A percentile compares a stretch with the other conserved stretches of the same genome.
phyloP scores from a whole-genome alignment of 176 grass and related monocot species.

The Oryza glumipatula region DNA sequence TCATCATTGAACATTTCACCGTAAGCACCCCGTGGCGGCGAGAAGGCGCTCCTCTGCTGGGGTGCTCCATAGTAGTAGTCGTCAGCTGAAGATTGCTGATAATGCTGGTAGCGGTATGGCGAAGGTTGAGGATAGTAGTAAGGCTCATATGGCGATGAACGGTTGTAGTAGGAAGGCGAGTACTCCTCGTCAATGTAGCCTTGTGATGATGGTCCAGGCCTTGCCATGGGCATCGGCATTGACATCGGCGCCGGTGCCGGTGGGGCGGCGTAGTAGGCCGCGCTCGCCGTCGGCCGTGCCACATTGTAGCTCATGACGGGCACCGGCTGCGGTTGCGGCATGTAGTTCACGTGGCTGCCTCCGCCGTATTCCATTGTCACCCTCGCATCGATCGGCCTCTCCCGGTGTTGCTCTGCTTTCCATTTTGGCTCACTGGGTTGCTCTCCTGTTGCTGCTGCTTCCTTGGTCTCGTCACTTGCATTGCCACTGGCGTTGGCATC shows the following conservation, averaged over 20 bases:
- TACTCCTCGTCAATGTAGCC: constrained; percentile 54
- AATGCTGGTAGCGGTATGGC: constrained; percentile 33
- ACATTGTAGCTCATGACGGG: constrained; percentile 61
- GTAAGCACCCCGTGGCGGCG: constrained; percentile 46
- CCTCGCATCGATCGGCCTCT: constrained; percentile 40
- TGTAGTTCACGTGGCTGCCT: constrained; percentile 1
- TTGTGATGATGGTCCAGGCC: constrained; percentile 41
- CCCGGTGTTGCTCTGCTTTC: constrained; percentile 25
- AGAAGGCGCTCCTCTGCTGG: constrained; percentile 44
- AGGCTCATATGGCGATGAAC: constrained; percentile 43
- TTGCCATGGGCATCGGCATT: constrained; percentile 8
- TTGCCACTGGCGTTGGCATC: not conserved
- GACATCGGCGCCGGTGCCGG: constrained; percentile 20
- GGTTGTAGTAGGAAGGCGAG: constrained; percentile 45
- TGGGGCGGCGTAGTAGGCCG: constrained; percentile 55
- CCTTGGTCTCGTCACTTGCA: not conserved
- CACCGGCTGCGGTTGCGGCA: constrained; percentile 24
- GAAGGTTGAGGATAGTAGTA: constrained; percentile 46
- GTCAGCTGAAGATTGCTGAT: constrained; percentile 12
- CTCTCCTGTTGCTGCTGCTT: not conserved
- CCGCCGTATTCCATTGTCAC: constrained; percentile 46
- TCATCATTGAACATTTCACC: constrained; percentile 68
- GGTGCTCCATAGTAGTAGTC: constrained; percentile 61
- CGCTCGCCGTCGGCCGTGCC: constrained; percentile 55
- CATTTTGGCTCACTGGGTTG: constrained; percentile 21